These are phyloP conservation scores for Wickerhamiella allomyrinae DNA, from an alignment of 805 yeast genomes.

Conservation along the genomic window DNA sequence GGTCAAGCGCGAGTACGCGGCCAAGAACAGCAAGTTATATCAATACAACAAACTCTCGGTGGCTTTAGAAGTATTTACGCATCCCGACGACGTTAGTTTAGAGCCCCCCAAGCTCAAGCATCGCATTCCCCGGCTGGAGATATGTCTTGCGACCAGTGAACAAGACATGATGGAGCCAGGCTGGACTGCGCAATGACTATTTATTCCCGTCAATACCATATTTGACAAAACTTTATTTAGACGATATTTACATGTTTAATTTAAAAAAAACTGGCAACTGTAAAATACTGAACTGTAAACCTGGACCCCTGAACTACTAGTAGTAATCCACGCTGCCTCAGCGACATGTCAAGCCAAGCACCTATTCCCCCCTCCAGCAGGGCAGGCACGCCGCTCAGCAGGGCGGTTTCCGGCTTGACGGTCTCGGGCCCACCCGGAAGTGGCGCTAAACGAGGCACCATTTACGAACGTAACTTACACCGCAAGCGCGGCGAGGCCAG, in stretches of 20 bases:
- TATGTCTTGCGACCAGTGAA: neutral
- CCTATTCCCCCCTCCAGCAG: neutral
- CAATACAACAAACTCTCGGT: conserved; percentile 12
- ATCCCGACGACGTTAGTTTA: neutral
- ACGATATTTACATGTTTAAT: too few species aligned
- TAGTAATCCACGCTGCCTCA: neutral
- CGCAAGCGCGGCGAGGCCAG: conserved; percentile 56
- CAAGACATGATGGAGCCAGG: too few species aligned
- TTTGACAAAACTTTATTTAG: too few species aligned
- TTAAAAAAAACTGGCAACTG: too few species aligned
- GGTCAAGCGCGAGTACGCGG: conserved; percentile 9
- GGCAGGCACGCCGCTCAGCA: neutral
- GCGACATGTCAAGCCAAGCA: neutral
- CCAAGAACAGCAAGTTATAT: conserved; percentile 4
- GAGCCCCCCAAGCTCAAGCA: neutral
- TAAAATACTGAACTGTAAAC: too few species aligned
- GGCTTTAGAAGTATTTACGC: neutral
- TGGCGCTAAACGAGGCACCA: conserved; percentile 14
- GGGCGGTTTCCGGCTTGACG: neutral
- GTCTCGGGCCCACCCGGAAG: neutral
- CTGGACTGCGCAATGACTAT: too few species aligned
- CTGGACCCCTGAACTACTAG: neutral
- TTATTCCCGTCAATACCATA: too few species aligned
- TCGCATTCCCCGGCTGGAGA: neutral
- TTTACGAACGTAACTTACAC: conserved; percentile 56